These are phyloP conservation scores for Graphiopsis chlorocephala DNA, from an alignment of 2,329 filamentous ascomycete species.

Conservation along the genomic window DNA sequence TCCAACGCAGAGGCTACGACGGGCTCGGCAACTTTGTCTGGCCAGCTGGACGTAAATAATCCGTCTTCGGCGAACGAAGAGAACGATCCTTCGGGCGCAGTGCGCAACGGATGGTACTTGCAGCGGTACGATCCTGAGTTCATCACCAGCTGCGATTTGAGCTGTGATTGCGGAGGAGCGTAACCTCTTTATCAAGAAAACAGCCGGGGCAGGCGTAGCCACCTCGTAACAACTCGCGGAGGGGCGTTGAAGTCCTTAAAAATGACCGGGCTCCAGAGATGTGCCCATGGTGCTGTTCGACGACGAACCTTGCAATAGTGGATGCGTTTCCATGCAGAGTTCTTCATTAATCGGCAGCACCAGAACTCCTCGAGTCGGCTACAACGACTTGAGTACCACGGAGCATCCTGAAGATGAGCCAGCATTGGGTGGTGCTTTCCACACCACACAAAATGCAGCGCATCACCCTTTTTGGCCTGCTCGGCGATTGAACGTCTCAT, in stretches of 20 bases:
- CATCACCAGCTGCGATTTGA: background rate
- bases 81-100: constrained; percentile 11
- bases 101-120: constrained; percentile 8
- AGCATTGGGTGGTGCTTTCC: too few species aligned
- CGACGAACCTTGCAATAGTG: background rate
- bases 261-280: background rate
- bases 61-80: constrained; percentile 13
- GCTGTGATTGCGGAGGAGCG: constrained; percentile 2
- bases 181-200: background rate
- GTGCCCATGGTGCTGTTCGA: background rate
- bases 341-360: background rate
- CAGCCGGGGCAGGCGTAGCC: background rate
- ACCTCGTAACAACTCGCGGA: background rate
- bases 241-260: background rate
- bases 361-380: background rate
- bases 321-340: background rate
- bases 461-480: background rate
- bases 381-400: background rate
- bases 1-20: background rate
- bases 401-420: background rate
- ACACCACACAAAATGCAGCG: too few species aligned
- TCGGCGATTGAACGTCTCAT: constrained; percentile 4
- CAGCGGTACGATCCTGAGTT: constrained; percentile 8
- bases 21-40: constrained; percentile 1
- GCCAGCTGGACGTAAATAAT: constrained; percentile 8